These are phyloP conservation scores for Calonectria henricotiae DNA, from an alignment of 2,329 filamentous ascomycete genomes.

Conservation along the genomic window DNA sequence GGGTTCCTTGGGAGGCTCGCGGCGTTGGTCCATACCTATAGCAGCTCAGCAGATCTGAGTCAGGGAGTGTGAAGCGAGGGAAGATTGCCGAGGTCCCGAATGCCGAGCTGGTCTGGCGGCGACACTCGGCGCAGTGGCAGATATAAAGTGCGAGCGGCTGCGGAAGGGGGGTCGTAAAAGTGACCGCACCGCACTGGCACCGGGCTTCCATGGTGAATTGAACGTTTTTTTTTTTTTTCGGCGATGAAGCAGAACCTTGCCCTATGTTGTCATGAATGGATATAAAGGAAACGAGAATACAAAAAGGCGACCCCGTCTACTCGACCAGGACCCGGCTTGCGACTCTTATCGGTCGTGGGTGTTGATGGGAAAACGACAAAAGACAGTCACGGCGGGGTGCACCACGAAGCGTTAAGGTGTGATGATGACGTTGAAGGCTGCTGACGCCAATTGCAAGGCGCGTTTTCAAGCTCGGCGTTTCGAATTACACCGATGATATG, in stretches of 20 bases:
- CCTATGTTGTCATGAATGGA: slow-evolving; percentile 8
- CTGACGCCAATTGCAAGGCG: slow-evolving; percentile 31
- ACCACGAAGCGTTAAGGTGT: slow-evolving; percentile 7
- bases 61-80: slow-evolving; percentile 74
- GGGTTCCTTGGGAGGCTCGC: not conserved
- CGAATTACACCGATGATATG: slow-evolving; percentile 13
- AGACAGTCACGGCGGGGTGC: slow-evolving; percentile 18
- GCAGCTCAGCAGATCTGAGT: slow-evolving; percentile 66
- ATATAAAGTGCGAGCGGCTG: slow-evolving; percentile 78
- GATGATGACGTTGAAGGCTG: slow-evolving; percentile 36
- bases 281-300: not conserved
- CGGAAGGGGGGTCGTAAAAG: slow-evolving; percentile 74
- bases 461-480: slow-evolving; percentile 11
- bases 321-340: slow-evolving; percentile 4
- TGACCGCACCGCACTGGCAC: slow-evolving; percentile 77
- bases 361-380: slow-evolving; percentile 17
- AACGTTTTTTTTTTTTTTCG: not conserved
- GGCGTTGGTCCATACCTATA: slow-evolving; percentile 61
- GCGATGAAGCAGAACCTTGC: not conserved
- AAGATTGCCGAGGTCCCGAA: slow-evolving; percentile 82
- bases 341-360: slow-evolving; percentile 2
- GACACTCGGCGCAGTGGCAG: slow-evolving; percentile 80
- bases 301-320: slow-evolving; percentile 1
- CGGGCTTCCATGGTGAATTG: slow-evolving; percentile 68
- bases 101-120: slow-evolving; percentile 76